A percentile compares a stretch with the other conserved stretches of the same genome.
phyloP scores from a whole-genome alignment of 139 green algal genomes.

The Volvox reticuliferus region DNA sequence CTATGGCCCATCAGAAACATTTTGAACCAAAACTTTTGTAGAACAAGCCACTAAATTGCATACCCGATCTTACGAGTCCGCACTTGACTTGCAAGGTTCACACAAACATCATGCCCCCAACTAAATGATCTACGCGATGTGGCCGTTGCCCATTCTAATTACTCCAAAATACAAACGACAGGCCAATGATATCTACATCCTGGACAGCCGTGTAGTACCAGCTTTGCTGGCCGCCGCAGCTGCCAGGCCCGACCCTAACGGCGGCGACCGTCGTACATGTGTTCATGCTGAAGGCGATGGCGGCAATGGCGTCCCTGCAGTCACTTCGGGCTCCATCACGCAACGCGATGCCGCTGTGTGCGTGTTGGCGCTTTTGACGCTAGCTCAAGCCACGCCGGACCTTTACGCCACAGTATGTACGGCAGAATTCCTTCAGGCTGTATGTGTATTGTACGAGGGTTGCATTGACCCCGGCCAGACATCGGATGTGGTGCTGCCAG shows the following conservation, averaged over 20 bases:
- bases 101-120: too few relatives aligned
- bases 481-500: not conserved
- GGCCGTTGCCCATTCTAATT: too few relatives aligned
- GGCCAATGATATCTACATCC: constrained; percentile 27
- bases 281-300: not conserved
- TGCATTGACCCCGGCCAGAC: constrained; percentile 15
- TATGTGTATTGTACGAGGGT: constrained; percentile 32
- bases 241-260: too few relatives aligned
- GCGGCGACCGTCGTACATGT: too few relatives aligned
- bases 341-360: constrained; percentile 33
- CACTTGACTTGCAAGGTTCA: too few relatives aligned
- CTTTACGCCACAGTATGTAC: constrained; percentile 19
- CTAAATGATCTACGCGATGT: too few relatives aligned
- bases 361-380: constrained; percentile 33
- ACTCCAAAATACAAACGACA: not conserved
- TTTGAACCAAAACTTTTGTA: too few relatives aligned
- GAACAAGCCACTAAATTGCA: too few relatives aligned
- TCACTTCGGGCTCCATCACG: not conserved
- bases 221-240: not conserved
- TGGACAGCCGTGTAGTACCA: constrained; percentile 17
- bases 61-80: too few relatives aligned
- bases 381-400: not conserved
- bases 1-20: too few relatives aligned
- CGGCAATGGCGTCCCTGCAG: not conserved
- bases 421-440: constrained; percentile 12